These are phyloP conservation scores for Polygonum maritimum DNA, from an alignment of 148 eudicot genomes.

Conservation along the genomic window DNA sequence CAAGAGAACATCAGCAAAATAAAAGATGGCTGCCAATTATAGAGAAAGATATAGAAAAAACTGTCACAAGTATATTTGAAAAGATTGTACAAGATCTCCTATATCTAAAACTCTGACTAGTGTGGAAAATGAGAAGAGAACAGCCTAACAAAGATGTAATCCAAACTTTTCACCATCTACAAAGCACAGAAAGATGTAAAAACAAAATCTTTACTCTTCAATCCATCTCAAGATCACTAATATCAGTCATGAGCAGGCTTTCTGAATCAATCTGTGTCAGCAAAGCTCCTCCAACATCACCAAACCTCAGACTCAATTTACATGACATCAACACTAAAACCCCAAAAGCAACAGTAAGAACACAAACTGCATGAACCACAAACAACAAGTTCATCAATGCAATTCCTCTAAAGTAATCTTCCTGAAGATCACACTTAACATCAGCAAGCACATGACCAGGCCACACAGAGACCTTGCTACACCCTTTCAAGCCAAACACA, in stretches of 20 bases:
- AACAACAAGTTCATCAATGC: constrained; percentile 68
- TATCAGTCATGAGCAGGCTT: constrained; percentile 27
- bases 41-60: not conserved
- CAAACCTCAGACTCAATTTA: constrained; percentile 28
- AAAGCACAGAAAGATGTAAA: not conserved
- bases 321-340: constrained; percentile 42
- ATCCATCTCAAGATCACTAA: constrained; percentile 40
- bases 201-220: not conserved
- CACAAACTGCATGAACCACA: constrained; percentile 50
- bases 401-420: constrained; percentile 54
- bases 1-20: not conserved
- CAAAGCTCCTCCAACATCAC: constrained; percentile 43
- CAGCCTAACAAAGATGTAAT: not conserved
- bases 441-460: constrained; percentile 32
- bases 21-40: not conserved
- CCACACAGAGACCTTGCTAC: constrained; percentile 29
- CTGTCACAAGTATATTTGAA: not conserved
- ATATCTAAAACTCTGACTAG: not conserved
- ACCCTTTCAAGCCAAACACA: constrained; percentile 56
- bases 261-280: constrained; percentile 51
- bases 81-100: not conserved
- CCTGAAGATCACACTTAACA: constrained; percentile 74
- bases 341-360: constrained; percentile 35
- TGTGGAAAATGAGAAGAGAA: not conserved
- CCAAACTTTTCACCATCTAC: not conserved